Conservation (phyloP, 2,329 filamentous ascomycete species). For the Trichophyton benhamiae region DNA sequence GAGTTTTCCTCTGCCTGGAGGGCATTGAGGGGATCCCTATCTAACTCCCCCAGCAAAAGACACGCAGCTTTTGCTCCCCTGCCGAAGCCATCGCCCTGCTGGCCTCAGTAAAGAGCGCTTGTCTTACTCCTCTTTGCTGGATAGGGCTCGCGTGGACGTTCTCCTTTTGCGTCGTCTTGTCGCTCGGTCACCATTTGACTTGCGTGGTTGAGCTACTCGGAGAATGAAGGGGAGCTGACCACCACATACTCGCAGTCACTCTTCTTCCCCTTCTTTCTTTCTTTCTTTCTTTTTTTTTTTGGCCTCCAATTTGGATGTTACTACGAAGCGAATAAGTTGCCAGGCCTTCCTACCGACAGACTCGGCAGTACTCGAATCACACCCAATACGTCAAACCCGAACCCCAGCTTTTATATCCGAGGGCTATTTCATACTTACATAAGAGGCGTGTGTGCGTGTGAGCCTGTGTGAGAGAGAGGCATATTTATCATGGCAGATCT, state of each 20-base stretch:
- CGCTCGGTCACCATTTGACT: not conserved
- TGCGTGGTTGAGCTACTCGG: not conserved
- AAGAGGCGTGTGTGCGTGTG: not conserved
- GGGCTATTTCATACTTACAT: not conserved
- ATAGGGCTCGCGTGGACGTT: not conserved
- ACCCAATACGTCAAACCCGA: not conserved
- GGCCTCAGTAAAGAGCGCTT: not conserved
- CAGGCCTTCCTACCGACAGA: not conserved
- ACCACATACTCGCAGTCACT: not conserved
- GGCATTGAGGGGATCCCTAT: not conserved
- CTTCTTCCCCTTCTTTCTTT: too few species aligned
- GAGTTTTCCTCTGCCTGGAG: not conserved
- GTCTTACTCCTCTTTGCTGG: not conserved
- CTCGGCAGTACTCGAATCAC: not conserved
- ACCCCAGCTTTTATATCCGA: not conserved
- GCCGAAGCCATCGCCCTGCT: not conserved
- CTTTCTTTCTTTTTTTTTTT: not conserved
- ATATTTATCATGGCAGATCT: slow-evolving; percentile 47
- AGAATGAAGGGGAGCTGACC: not conserved
- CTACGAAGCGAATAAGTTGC: not conserved
- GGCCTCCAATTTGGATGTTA: slow-evolving; percentile 3
- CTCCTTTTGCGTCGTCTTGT: not conserved
- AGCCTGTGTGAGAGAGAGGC: not conserved
- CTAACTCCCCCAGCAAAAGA: not conserved
- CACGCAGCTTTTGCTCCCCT: not conserved